Conservation (phyloP, 2,329 filamentous ascomycete species). For the Apiospora phragmitis region DNA sequence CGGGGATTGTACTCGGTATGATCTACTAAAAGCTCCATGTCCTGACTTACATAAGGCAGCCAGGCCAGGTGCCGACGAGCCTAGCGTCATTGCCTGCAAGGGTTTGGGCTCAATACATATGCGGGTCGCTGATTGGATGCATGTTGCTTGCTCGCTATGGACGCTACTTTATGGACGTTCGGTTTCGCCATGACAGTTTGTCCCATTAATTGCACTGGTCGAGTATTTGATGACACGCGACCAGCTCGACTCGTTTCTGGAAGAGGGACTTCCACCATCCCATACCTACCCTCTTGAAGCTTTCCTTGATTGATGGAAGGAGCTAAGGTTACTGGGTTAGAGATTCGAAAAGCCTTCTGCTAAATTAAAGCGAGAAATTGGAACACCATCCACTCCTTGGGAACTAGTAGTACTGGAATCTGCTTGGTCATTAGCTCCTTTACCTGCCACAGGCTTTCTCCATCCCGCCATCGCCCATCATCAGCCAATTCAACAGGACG, state of each 20-base stretch:
- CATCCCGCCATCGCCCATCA: not conserved
- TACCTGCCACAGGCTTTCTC: slow-evolving; percentile 1
- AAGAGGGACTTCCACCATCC: not conserved
- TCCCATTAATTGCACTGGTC: not conserved
- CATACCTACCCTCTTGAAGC: not conserved
- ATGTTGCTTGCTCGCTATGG: not conserved
- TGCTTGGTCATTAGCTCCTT: slow-evolving; percentile 4
- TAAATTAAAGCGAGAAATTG: not conserved
- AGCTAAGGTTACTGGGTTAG: not conserved
- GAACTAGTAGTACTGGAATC: not conserved
- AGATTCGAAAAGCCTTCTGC: not conserved
- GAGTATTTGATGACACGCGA: slow-evolving; percentile 6
- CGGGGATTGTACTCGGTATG: not conserved
- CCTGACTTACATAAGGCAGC: not conserved
- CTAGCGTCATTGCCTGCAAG: not conserved
- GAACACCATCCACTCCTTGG: not conserved
- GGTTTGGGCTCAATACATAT: not conserved
- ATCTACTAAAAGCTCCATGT: slow-evolving; percentile 1
- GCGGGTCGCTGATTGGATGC: not conserved
- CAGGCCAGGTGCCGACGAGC: not conserved
- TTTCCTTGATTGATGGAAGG: not conserved
- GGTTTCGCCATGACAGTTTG: slow-evolving; percentile 1
- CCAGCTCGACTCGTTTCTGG: not conserved
- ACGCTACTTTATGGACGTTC: not conserved
- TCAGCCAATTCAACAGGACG: not conserved